Evolutionary conservation across 331 rosid species (phyloP).

Genomic region (Prunus yedoensis): DNA sequence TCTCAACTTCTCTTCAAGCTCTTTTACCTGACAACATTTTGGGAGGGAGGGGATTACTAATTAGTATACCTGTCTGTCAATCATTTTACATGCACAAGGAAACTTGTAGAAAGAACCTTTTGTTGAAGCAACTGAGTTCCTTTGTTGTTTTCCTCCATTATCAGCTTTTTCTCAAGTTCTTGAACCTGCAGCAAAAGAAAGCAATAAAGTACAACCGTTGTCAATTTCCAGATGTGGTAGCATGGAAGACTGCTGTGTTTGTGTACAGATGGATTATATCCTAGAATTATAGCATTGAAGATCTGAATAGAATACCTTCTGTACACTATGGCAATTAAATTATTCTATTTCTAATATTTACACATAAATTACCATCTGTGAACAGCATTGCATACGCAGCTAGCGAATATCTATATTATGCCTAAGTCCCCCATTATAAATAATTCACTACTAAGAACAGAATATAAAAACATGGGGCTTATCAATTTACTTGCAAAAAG

Average conservation of each 20-base stretch:
- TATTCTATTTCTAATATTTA: not conserved
- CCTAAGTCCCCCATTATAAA: not conserved
- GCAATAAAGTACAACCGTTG: conserved; percentile 2
- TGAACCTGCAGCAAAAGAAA: conserved; percentile 42
- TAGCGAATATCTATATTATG: not conserved
- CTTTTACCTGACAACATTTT: conserved; percentile 48
- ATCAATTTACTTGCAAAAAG: not conserved
- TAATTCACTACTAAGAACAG: not conserved
- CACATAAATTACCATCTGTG: not conserved
- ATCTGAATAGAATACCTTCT: not conserved
- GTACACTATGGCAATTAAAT: not conserved
- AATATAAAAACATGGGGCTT: not conserved
- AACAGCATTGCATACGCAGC: too few relatives aligned
- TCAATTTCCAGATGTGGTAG: too few relatives aligned
- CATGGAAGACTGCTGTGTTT: too few relatives aligned
- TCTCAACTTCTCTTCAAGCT: conserved; percentile 57
- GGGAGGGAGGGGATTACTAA: not conserved
- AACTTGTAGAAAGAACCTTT: conserved; percentile 37
- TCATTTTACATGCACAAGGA: not conserved
- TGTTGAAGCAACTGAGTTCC: conserved; percentile 41
- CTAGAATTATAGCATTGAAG: not conserved
- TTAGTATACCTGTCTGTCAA: not conserved
- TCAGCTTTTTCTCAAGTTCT: conserved; percentile 58
- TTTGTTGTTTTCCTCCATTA: conserved; percentile 47
- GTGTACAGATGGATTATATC: too few relatives aligned